Conservation (phyloP, 1,284 basidiomycete species). For the Cutaneotrichosporon spelunceum region DNA sequence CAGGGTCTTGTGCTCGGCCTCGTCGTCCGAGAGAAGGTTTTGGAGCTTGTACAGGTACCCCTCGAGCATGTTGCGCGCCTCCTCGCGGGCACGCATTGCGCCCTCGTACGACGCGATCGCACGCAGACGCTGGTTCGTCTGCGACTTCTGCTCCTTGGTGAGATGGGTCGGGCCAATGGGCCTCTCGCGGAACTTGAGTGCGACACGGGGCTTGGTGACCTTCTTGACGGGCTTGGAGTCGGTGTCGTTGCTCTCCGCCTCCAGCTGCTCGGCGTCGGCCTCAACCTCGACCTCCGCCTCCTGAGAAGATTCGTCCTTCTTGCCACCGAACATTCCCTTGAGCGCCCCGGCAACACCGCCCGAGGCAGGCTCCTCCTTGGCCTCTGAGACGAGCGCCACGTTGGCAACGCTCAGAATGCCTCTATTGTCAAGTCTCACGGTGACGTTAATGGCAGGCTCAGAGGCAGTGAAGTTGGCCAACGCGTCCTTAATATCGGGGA, state of each 20-base stretch:
- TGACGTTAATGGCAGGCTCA: slow-evolving; percentile 66
- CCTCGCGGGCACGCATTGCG: slow-evolving; percentile 74
- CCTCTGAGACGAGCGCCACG: slow-evolving; percentile 63
- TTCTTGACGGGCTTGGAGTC: slow-evolving; percentile 18
- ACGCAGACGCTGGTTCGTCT: slow-evolving; percentile 67
- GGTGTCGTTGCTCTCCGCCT: slow-evolving; percentile 15
- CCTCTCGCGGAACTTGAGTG: slow-evolving; percentile 62
- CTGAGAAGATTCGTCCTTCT: slow-evolving; percentile 43
- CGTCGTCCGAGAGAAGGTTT: slow-evolving; percentile 70
- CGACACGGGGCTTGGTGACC: slow-evolving; percentile 38
- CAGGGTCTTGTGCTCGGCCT: slow-evolving; percentile 63
- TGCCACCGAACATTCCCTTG: slow-evolving; percentile 75
- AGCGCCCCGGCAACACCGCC: slow-evolving; percentile 71
- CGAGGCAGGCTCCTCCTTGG: slow-evolving; percentile 55
- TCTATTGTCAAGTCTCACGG: slow-evolving; percentile 73
- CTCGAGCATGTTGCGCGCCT: slow-evolving; percentile 88
- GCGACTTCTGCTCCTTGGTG: slow-evolving; percentile 67
- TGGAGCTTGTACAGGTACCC: slow-evolving; percentile 85
- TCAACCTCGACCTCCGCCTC: slow-evolving; percentile 51
- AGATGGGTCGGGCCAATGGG: slow-evolving; percentile 67
- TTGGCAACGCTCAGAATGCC: slow-evolving; percentile 71
- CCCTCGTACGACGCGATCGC: slow-evolving; percentile 73
- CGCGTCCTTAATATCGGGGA: slow-evolving; percentile 36
- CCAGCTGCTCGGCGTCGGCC: slow-evolving; percentile 32
- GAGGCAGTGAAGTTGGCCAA: slow-evolving; percentile 45